Evolutionary conservation across 768 basidiomycete species (phyloP).

Genomic region (Hebeloma cylindrosporum): DNA sequence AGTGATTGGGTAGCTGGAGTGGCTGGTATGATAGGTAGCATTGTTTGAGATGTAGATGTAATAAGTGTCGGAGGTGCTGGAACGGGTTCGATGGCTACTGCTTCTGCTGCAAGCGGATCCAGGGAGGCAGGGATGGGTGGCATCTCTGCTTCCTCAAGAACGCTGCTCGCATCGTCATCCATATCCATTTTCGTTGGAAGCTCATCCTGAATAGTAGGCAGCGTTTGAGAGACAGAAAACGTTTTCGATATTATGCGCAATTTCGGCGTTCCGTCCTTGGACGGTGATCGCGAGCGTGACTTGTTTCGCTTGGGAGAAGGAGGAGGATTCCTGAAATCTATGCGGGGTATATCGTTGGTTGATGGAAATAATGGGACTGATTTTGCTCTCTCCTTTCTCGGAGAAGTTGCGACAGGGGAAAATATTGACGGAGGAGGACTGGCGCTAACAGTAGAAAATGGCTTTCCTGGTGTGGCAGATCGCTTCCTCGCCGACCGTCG

Average conservation of each 20-base stretch:
- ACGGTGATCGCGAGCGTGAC: conserved; percentile 42
- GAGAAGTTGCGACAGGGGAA: conserved; percentile 19
- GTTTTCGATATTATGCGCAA: conserved; percentile 30
- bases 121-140: conserved; percentile 1
- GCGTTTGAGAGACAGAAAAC: conserved; percentile 3
- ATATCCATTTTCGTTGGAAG: conserved; percentile 16
- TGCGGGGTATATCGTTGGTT: conserved; percentile 29
- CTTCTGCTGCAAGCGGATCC: not conserved
- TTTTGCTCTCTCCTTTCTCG: conserved; percentile 38
- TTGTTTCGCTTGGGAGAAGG: conserved; percentile 39
- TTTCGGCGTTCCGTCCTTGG: conserved; percentile 38
- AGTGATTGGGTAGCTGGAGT: conserved; percentile 20
- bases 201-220: conserved; percentile 31
- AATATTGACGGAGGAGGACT: conserved; percentile 18
- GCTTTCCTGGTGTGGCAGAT: conserved; percentile 27
- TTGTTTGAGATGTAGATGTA: not conserved
- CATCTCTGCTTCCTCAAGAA: conserved; percentile 28
- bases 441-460: conserved; percentile 25
- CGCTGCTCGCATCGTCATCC: conserved; percentile 19
- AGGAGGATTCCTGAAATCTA: conserved; percentile 46
- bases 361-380: conserved; percentile 46
- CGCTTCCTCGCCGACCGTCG: conserved; percentile 25
- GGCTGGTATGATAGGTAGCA: conserved; percentile 12
- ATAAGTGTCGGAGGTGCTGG: conserved; percentile 3
- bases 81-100: conserved; percentile 3